Evolutionary conservation across 106 monocot genomes (phyloP).

Genomic region (Dactylorhiza incarnata): DNA sequence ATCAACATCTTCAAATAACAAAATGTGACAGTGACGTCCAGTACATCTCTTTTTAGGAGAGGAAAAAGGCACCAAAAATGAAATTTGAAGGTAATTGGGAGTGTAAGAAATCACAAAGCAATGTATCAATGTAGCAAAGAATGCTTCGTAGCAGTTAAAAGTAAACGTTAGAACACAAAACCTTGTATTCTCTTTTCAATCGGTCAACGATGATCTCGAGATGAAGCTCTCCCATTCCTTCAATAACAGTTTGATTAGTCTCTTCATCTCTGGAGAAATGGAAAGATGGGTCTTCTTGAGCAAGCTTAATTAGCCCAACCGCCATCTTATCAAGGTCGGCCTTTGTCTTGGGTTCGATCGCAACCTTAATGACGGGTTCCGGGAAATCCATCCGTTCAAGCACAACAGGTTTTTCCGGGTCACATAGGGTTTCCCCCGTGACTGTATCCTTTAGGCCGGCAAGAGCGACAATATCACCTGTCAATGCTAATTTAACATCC

Average conservation of each 20-base stretch:
- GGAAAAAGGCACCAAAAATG: not conserved
- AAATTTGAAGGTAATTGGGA: not conserved
- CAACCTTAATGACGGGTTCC: constrained; percentile 99
- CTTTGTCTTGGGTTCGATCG: constrained; percentile 98
- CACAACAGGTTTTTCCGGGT: constrained; percentile 82
- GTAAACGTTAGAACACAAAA: constrained; percentile 15
- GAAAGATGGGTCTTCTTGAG: constrained; percentile 97
- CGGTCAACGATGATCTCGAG: constrained; percentile 98
- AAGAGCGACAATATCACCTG: constrained; percentile 93
- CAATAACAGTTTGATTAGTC: constrained; percentile 96
- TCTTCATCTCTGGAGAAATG: constrained; percentile 99
- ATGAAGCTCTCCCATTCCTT: constrained; percentile 99
- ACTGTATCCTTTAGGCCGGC: constrained; percentile 94
- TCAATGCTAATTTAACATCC: constrained; percentile 58
- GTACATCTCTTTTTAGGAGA: not conserved
- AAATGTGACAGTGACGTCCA: not conserved
- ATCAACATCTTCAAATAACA: not conserved
- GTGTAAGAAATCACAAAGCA: not conserved
- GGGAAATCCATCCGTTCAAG: constrained; percentile 99
- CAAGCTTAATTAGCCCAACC: constrained; percentile 80
- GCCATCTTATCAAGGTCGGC: constrained; percentile 98
- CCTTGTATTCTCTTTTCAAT: constrained; percentile 92
- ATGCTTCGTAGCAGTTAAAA: not conserved
- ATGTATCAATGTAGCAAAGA: not conserved
- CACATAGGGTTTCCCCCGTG: constrained; percentile 89